These are phyloP conservation scores for Epichloe brachyelytri DNA, from an alignment of 2,329 filamentous ascomycete genomes.

Conservation along the genomic window DNA sequence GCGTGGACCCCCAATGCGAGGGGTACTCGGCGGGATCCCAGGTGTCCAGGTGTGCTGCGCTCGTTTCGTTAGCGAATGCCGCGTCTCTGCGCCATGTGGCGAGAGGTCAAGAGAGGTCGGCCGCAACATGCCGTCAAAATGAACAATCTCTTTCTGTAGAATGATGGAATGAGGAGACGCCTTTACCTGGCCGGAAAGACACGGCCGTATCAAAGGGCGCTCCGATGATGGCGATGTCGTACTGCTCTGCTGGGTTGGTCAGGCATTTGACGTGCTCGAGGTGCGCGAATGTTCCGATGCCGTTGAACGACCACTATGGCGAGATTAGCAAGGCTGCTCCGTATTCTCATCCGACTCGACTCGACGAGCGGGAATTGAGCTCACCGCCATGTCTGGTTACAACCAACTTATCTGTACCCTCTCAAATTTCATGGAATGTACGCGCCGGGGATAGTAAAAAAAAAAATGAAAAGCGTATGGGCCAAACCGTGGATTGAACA, in stretches of 20 bases:
- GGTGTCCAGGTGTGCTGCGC: conserved; percentile 57
- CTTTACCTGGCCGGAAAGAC: conserved; percentile 50
- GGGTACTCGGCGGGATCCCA: conserved; percentile 78
- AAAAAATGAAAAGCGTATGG: conserved; percentile 1
- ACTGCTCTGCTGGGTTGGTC: conserved; percentile 47
- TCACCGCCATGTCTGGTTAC: no score
- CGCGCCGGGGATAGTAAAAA: no score
- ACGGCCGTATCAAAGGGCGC: conserved; percentile 65
- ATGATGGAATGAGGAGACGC: no score
- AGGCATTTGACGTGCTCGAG: conserved; percentile 57
- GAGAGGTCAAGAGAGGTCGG: background rate
- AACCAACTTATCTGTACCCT: no score
- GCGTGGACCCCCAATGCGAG: conserved; percentile 49
- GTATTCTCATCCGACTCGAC: no score
- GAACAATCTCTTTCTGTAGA: conserved; percentile 24
- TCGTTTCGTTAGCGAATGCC: no score
- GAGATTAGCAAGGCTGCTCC: background rate
- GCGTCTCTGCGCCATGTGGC: no score
- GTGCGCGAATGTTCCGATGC: conserved; percentile 65
- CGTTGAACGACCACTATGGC: conserved; percentile 41
- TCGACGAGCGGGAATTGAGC: no score
- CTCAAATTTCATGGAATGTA: no score
- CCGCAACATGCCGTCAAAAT: conserved; percentile 45
- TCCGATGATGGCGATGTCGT: conserved; percentile 61
- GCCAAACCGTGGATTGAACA: conserved; percentile 20